Base-by-base conservation (phyloP, 495 filamentous ascomycete species). In the Lepraria neglecta region DNA sequence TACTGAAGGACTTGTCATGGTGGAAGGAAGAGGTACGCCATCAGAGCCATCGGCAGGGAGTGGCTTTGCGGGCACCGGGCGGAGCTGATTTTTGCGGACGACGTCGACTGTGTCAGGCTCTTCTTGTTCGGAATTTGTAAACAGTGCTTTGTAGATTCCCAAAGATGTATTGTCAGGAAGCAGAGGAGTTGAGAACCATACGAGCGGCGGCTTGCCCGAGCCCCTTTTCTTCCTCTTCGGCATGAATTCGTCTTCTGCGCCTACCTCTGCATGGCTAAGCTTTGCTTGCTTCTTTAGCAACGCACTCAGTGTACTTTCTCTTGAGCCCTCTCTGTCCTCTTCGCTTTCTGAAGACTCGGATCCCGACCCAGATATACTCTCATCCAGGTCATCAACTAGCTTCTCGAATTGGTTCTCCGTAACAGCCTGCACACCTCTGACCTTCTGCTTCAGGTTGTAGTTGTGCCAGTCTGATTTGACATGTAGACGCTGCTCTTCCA, bases 381-480 rank as follows among this genome's bases (percentile, higher is more conserved):
- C 91, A 61, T 95, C 85, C 21, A 95, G 77, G 42, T 90, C 83
- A 19, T 84, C 90, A 12, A 97, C 76, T 14, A 97, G 80, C 68
- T 85, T 88, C 66, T 89, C 87, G 59, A 97, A 97, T 48, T 96
- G 87, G 12, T 67, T 65, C 60, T 97, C 94, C 12, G 82, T 80
- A 1, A 96, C 85, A 0, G 84, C 75, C 12, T 76, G 77, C 50
- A 76, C 79, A 0, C 88, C 89, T 57, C 86, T 80, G 40, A 96
- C 73, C 75, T 89, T 92, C 69, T 89, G 90, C 72, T 96, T 97
- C 53, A 97, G 71, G 70, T 98, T 98, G 73, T 96, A 97, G 58
- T 87, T 80, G 73, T 98, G 94, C 51, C 92, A 79, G 71, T 98
- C 94, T n/a, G 92, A 95, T 58, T 87, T 85, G 30, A 88, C 84